A percentile compares a stretch with the other conserved stretches of the same genome.
phyloP scores from a whole-genome alignment of 805 yeast species.

The Cyberlindnera galapagoensis region DNA sequence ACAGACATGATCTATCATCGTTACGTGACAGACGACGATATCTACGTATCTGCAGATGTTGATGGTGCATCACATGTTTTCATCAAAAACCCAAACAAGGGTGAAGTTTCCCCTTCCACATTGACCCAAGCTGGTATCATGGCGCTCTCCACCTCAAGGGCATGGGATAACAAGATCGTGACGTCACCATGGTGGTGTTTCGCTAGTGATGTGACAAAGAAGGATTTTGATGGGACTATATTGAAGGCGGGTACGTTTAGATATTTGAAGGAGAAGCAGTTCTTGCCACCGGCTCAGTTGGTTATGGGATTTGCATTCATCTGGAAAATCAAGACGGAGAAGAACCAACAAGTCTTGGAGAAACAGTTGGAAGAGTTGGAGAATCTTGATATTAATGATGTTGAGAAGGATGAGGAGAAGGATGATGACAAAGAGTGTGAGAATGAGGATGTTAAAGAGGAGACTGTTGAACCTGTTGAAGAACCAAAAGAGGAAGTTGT shows the following conservation, averaged over 20 bases:
- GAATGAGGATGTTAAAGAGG: slow-evolving; percentile 7
- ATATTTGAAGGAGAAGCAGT: slow-evolving; percentile 45
- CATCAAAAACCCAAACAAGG: slow-evolving; percentile 69
- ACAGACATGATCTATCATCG: slow-evolving; percentile 74
- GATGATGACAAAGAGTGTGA: slow-evolving; percentile 5
- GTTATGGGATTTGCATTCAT: slow-evolving; percentile 86
- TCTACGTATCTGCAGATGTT: slow-evolving; percentile 65
- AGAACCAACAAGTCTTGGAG: slow-evolving; percentile 33
- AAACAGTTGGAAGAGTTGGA: slow-evolving; percentile 19
- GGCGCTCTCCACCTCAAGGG: slow-evolving; percentile 73
- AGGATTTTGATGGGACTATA: slow-evolving; percentile 53
- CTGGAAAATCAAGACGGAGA: slow-evolving; percentile 62
- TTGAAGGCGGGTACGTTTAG: slow-evolving; percentile 59
- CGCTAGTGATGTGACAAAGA: slow-evolving; percentile 63
- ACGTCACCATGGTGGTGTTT: slow-evolving; percentile 83
- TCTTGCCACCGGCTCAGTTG: slow-evolving; percentile 72
- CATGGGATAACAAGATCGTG: slow-evolving; percentile 84
- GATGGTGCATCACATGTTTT: slow-evolving; percentile 73
- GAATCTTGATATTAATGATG: slow-evolving; percentile 12
- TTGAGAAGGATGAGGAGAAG: slow-evolving; percentile 4
- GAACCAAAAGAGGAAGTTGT: slow-evolving; percentile 10
- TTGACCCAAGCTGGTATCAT: slow-evolving; percentile 85
- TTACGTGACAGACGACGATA: slow-evolving; percentile 68
- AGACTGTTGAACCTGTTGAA: slow-evolving; percentile 16
- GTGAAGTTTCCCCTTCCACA: slow-evolving; percentile 80